phyloP scores from a whole-genome alignment of 805 yeast species.

The Saccharomycopsis synnaedendra region DNA sequence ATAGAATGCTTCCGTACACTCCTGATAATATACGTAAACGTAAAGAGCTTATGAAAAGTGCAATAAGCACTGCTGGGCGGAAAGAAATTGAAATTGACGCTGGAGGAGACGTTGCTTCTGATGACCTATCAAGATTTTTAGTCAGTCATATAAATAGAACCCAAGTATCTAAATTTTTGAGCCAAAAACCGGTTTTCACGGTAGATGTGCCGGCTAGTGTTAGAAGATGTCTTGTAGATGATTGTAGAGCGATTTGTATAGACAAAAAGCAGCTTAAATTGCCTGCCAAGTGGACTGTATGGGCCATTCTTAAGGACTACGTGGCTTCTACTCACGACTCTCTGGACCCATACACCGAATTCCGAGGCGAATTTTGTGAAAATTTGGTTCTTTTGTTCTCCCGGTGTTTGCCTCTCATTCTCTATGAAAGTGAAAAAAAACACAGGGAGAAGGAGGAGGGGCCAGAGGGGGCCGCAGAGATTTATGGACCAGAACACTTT shows the following conservation, averaged over 20 bases:
- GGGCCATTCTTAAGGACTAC: no score
- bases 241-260: conserved; percentile 85
- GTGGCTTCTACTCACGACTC: no score
- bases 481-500: conserved; percentile 78
- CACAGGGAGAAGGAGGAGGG: conserved; percentile 23
- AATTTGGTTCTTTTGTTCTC: no score
- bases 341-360: no score
- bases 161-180: no score
- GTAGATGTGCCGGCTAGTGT: conserved; percentile 53
- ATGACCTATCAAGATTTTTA: no score
- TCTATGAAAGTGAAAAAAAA: conserved; percentile 36
- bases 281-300: conserved; percentile 34
- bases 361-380: no score
- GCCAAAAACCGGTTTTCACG: conserved; percentile 28
- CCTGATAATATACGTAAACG: conserved; percentile 58
- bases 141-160: no score
- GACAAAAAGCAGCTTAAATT: conserved; percentile 56
- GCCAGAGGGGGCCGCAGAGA: conserved; percentile 16
- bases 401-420: no score
- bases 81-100: neutral
- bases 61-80: conserved; percentile 20
- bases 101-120: no score
- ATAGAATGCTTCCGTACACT: conserved; percentile 55
- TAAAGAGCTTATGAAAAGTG: conserved; percentile 44
- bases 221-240: conserved; percentile 68